Percentiles rank a stretch among this genome's conserved stretches.
Conservation (phyloP, 441 rosid genomes). For the Capsella rubella region DNA sequence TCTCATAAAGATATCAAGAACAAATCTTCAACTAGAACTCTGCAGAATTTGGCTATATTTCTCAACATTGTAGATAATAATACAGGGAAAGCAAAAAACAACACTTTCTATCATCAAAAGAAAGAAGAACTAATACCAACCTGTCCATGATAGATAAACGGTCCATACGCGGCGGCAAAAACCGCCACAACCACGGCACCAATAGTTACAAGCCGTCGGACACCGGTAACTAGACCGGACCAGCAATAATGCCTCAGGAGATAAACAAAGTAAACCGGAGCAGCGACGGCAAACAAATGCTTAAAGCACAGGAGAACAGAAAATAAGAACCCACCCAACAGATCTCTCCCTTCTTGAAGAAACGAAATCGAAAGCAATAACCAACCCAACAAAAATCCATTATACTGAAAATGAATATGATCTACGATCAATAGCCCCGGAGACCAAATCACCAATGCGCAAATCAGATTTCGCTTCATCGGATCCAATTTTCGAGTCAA, state of each 20-base stretch:
- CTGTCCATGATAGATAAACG: slow-evolving; percentile 80
- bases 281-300: slow-evolving; percentile 95
- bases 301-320: slow-evolving; percentile 83
- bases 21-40: neutral
- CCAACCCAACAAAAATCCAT: slow-evolving; percentile 84
- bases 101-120: neutral
- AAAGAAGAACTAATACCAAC: slow-evolving; percentile 45
- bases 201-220: slow-evolving; percentile 55
- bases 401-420: slow-evolving; percentile 95
- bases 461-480: slow-evolving; percentile 54
- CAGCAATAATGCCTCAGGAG: slow-evolving; percentile 85
- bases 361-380: slow-evolving; percentile 83
- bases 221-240: slow-evolving; percentile 61
- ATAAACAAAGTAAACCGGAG: slow-evolving; percentile 89
- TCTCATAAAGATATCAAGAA: neutral
- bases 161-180: slow-evolving; percentile 77
- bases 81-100: neutral
- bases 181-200: slow-evolving; percentile 71
- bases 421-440: slow-evolving; percentile 87
- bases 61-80: neutral
- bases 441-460: slow-evolving; percentile 79
- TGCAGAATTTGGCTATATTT: neutral
- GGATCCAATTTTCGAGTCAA: slow-evolving; percentile 51
- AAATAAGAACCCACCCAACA: slow-evolving; percentile 82
- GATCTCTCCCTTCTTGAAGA: slow-evolving; percentile 79